These are phyloP conservation scores for Gentiana dahurica DNA, from an alignment of 257 asterid species.

Conservation along the genomic window DNA sequence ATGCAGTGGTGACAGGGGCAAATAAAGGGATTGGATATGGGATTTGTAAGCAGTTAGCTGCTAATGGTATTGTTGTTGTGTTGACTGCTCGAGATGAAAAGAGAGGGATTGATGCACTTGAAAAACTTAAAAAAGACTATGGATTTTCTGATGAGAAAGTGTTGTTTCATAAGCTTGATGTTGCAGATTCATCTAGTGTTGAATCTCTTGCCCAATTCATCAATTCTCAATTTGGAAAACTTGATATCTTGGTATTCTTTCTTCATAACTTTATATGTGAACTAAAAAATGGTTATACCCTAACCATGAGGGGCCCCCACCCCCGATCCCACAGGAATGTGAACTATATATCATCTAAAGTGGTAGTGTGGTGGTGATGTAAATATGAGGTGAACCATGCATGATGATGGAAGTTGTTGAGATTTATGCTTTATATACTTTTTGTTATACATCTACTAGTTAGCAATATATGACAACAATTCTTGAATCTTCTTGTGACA, in stretches of 20 bases:
- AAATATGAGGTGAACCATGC: no score
- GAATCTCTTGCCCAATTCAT: conserved; percentile 27
- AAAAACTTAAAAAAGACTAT: conserved; percentile 19
- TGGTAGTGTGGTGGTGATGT: no score
- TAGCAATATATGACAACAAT: no score
- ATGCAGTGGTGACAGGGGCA: conserved; percentile 44
- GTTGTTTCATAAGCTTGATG: conserved; percentile 46
- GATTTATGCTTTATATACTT: no score
- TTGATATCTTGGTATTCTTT: conserved; percentile 40
- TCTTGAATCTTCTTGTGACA: no score
- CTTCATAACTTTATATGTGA: no score
- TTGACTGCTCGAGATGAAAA: conserved; percentile 37
- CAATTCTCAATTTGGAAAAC: conserved; percentile 26
- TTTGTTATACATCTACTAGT: no score
- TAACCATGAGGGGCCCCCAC: no score
- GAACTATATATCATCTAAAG: no score
- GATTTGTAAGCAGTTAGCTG: conserved; percentile 31
- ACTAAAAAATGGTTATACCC: neutral
- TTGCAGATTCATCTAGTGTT: conserved; percentile 22
- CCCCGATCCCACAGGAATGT: no score
- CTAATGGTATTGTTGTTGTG: conserved; percentile 28
- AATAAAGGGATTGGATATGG: conserved; percentile 44
- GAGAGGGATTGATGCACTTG: conserved; percentile 31
- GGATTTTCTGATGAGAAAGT: conserved; percentile 14
- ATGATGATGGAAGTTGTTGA: no score